Conservation (phyloP, 2,329 filamentous ascomycete genomes). For the Pestalotiopsis sp. region DNA sequence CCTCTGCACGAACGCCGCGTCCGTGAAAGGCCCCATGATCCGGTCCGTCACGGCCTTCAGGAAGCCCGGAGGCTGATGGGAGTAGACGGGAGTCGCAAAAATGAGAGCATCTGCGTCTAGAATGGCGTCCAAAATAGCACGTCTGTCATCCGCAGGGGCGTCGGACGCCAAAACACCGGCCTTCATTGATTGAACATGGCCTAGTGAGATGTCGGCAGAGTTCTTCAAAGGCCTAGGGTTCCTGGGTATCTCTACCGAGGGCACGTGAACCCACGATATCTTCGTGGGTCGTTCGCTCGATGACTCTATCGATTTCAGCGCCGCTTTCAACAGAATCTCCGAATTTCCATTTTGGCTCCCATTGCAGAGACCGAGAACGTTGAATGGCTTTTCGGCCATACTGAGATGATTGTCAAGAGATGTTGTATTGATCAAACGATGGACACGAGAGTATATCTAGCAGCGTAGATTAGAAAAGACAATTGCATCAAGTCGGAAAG, state of each 20-base stretch:
- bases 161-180: neutral
- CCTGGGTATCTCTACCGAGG: conserved; percentile 2
- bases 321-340: conserved; percentile 2
- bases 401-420: neutral
- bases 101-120: conserved; percentile 6
- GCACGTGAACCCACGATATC: conserved; percentile 5
- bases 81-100: conserved; percentile 9
- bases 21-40: conserved; percentile 5
- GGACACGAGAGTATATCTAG: neutral
- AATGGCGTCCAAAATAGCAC: conserved; percentile 3
- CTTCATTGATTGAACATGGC: conserved; percentile 7
- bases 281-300: neutral
- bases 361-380: conserved; percentile 7
- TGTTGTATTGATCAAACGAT: neutral
- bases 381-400: neutral
- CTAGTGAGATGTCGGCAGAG: conserved; percentile 4
- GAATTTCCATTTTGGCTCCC: conserved; percentile 4
- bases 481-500: neutral
- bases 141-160: neutral
- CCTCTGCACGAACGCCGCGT: conserved; percentile 3
- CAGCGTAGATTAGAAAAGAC: neutral
- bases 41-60: conserved; percentile 9
- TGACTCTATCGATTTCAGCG: neutral
- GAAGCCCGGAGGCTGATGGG: conserved; percentile 7
- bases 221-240: conserved; percentile 2